phyloP scores from a whole-genome alignment of 495 filamentous ascomycete genomes.

The Aspergillus bertholletiae region DNA sequence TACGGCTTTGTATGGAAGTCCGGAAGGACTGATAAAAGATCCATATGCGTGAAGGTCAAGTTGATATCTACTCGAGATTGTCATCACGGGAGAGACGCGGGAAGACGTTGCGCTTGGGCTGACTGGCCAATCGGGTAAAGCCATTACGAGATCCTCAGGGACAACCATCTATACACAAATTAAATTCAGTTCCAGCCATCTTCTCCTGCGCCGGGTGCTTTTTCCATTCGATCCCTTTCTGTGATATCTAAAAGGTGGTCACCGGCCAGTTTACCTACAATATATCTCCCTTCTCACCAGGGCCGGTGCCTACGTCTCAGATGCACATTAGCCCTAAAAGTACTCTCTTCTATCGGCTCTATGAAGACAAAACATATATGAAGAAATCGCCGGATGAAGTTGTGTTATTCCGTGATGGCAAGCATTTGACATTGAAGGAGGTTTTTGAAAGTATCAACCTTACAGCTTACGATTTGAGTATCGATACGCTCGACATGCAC shows the following conservation, averaged over 20 bases:
- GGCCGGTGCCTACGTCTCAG: too few relatives aligned
- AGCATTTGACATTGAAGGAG: constrained; percentile 83
- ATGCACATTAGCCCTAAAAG: too few relatives aligned
- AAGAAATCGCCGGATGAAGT: constrained; percentile 94
- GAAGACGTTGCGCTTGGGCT: constrained; percentile 9
- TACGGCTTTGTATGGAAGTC: constrained; percentile 66
- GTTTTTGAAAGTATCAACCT: constrained; percentile 97
- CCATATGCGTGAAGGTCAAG: constrained; percentile 46
- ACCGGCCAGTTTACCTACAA: too few relatives aligned
- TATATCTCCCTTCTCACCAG: too few relatives aligned
- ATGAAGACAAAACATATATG: constrained; percentile 99
- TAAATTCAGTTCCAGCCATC: too few relatives aligned
- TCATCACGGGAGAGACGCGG: constrained; percentile 9
- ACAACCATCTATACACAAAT: too few relatives aligned
- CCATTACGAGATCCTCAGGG: too few relatives aligned
- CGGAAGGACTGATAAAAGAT: constrained; percentile 81
- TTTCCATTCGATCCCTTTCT: too few relatives aligned
- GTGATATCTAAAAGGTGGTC: too few relatives aligned
- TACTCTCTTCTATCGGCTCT: too few relatives aligned
- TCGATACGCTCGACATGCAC: constrained; percentile 99
- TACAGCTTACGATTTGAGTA: constrained; percentile 95
- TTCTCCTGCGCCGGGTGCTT: too few relatives aligned
- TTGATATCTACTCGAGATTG: too few relatives aligned
- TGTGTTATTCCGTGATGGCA: constrained; percentile 89
- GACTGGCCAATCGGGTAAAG: background rate